phyloP scores from a whole-genome alignment of 208 protist species.

The Strigomonas culicis region DNA sequence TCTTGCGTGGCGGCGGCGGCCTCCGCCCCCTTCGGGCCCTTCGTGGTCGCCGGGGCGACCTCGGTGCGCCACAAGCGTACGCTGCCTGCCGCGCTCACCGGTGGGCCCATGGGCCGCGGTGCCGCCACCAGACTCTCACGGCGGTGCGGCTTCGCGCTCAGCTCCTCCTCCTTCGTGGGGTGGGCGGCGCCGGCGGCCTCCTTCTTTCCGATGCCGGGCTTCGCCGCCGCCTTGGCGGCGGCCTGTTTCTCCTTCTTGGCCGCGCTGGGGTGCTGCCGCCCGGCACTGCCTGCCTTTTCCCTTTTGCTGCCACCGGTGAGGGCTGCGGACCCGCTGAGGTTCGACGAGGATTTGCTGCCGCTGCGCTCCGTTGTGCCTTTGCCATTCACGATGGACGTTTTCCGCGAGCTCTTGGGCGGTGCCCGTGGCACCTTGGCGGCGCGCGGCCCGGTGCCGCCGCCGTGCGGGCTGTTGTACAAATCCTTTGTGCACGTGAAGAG shows the following conservation, averaged over 20 bases:
- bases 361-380: neutral
- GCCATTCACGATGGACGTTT: neutral
- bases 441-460: too few species aligned
- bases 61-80: conserved; percentile 22
- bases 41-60: neutral
- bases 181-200: neutral
- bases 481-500: conserved; percentile 45
- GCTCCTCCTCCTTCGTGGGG: neutral
- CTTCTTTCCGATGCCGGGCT: neutral
- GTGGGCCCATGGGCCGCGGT: neutral
- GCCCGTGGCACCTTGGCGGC: neutral
- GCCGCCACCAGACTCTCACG: neutral
- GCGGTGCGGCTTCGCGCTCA: neutral
- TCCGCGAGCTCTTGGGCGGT: neutral
- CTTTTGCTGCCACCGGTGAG: neutral
- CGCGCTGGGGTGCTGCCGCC: neutral
- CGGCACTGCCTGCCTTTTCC: neutral
- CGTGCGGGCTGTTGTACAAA: neutral
- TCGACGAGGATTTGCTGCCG: conserved; percentile 4
- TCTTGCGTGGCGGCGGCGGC: neutral
- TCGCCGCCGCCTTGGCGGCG: neutral
- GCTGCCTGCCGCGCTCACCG: conserved; percentile 14
- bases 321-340: neutral
- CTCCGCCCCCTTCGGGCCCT: neutral
- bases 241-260: neutral